These are phyloP conservation scores for Yamadazyma sp. DNA, from an alignment of 1,139 yeast species.

Conservation along the genomic window DNA sequence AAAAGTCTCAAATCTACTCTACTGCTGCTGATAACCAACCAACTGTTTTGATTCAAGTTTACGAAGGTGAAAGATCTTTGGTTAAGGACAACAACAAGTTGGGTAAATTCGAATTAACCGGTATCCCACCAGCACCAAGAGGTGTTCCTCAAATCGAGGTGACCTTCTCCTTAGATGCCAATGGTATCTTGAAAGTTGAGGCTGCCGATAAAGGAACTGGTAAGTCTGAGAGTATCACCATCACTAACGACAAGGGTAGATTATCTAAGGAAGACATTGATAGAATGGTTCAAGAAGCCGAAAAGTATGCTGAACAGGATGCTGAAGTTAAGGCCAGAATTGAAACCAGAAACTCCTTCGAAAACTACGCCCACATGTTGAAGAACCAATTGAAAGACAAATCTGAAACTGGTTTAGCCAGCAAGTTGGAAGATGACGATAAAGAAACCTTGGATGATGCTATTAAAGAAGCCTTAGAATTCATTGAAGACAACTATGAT, in stretches of 20 bases:
- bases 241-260: conserved; percentile 97
- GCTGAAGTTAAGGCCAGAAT: conserved; percentile 77
- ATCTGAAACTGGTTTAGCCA: conserved; percentile 62
- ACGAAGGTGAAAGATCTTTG: conserved; percentile 50
- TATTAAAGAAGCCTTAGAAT: conserved; percentile 80
- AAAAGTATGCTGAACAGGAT: conserved; percentile 86
- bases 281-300: conserved; percentile 94
- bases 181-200: conserved; percentile 49
- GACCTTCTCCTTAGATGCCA: conserved; percentile 48
- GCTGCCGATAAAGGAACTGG: conserved; percentile 50
- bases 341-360: conserved; percentile 57
- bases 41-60: conserved; percentile 47
- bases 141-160: conserved; percentile 52
- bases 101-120: conserved; percentile 49
- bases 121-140: conserved; percentile 51
- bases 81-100: conserved; percentile 46
- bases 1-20: conserved; percentile 48
- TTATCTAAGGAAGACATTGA: conserved; percentile 89
- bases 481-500: conserved; percentile 86
- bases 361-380: conserved; percentile 47
- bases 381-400: conserved; percentile 63
- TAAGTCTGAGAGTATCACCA: conserved; percentile 89
- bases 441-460: conserved; percentile 90
- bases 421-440: conserved; percentile 85
- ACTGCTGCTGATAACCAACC: conserved; percentile 52